A percentile compares a stretch with the other conserved stretches of the same genome.
phyloP scores from a whole-genome alignment of 345 rosid species.

The Cochlearia excelsa region DNA sequence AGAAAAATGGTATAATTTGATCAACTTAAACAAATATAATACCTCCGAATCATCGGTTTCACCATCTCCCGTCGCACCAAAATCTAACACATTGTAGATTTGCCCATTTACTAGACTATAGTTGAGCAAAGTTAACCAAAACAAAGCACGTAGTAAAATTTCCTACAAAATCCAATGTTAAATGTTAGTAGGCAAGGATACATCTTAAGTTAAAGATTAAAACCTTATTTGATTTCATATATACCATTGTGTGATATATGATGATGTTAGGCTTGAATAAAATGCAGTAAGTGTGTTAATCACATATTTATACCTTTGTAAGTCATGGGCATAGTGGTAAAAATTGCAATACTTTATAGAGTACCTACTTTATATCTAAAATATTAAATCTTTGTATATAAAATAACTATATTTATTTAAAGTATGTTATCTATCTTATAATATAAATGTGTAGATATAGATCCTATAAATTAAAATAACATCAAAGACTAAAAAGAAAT shows the following conservation, averaged over 20 bases:
- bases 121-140: slow-evolving; percentile 3
- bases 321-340: not conserved
- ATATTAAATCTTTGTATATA: no score
- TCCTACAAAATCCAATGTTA: slow-evolving; percentile 18
- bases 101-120: slow-evolving; percentile 19
- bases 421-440: no score
- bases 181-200: not conserved
- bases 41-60: slow-evolving; percentile 25
- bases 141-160: not conserved
- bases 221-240: not conserved
- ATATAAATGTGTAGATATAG: no score
- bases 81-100: slow-evolving; percentile 23
- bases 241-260: slow-evolving; percentile 19
- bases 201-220: not conserved
- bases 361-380: no score
- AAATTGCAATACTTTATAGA: not conserved
- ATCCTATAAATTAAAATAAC: no score
- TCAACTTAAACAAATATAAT: not conserved
- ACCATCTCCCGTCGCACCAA: slow-evolving; percentile 35
- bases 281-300: not conserved
- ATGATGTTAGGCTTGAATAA: not conserved
- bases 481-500: no score
- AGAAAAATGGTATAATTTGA: no score
- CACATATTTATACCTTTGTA: slow-evolving; percentile 14
- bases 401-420: no score